Conservation (phyloP, 192 early-diverging fungal species). For the Coemansia guatemalensis region DNA sequence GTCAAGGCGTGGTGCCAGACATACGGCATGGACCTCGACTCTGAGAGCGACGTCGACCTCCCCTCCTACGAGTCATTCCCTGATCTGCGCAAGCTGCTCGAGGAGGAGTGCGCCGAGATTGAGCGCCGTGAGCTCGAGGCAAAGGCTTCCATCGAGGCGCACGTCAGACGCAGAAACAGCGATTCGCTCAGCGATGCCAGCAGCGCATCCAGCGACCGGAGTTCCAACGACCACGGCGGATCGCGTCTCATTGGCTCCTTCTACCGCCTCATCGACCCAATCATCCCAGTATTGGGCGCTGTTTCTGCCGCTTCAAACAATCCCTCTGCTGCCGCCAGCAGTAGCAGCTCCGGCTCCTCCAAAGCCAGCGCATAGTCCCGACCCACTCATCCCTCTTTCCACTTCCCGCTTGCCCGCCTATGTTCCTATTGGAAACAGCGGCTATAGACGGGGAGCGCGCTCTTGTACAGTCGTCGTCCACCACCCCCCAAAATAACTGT, state of each 20-base stretch:
- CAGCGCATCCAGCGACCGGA: slow-evolving; percentile 14
- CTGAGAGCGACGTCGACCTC: slow-evolving; percentile 27
- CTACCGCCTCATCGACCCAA: slow-evolving; percentile 43
- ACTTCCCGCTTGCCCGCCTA: too few species aligned
- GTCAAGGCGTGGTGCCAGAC: slow-evolving; percentile 47
- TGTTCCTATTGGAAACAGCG: too few species aligned
- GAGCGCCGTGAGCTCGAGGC: slow-evolving; percentile 44
- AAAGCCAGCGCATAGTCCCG: slow-evolving; percentile 5
- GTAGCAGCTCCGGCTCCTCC: slow-evolving; percentile 13
- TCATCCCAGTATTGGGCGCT: slow-evolving; percentile 25
- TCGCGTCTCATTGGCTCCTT: slow-evolving; percentile 40
- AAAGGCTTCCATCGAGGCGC: slow-evolving; percentile 30
- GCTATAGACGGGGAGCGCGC: too few species aligned
- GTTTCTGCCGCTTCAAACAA: neutral
- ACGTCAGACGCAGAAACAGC: slow-evolving; percentile 43
- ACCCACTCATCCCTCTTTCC: too few species aligned
- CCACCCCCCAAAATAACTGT: too few species aligned
- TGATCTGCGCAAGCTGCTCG: slow-evolving; percentile 46
- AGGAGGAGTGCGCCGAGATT: slow-evolving; percentile 52
- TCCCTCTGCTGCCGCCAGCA: slow-evolving; percentile 5
- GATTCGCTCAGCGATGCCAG: slow-evolving; percentile 37
- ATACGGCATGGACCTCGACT: slow-evolving; percentile 35
- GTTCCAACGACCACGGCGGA: slow-evolving; percentile 12
- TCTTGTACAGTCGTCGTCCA: too few species aligned
- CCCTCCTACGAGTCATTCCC: slow-evolving; percentile 50